Evolutionary conservation across 2,329 filamentous ascomycete genomes (phyloP).

Genomic region (Colletotrichum cuscutae): DNA sequence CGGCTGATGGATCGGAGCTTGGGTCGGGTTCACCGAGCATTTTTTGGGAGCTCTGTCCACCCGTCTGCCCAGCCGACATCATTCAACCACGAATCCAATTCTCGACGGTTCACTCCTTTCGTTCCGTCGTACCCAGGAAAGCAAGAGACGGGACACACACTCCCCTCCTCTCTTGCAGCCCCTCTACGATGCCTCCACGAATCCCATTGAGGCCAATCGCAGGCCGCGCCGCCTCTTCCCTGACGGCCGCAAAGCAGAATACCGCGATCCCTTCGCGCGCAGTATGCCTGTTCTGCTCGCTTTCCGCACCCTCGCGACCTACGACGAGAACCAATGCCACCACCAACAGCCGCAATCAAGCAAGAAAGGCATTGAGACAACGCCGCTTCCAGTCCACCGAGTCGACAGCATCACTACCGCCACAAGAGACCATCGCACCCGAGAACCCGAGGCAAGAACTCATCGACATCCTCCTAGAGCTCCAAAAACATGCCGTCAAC

Average conservation of each 20-base stretch:
- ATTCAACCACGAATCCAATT: neutral
- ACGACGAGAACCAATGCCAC: neutral
- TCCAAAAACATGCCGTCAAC: conserved; percentile 70
- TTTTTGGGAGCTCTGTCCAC: conserved; percentile 31
- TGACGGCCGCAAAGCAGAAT: conserved; percentile 7
- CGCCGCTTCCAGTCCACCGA: conserved; percentile 27
- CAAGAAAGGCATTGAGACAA: neutral
- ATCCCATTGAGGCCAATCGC: conserved; percentile 42
- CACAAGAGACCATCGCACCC: conserved; percentile 9
- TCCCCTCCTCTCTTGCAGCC: neutral
- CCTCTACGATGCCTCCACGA: conserved; percentile 42
- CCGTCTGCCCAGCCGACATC: neutral
- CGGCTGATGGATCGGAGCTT: conserved; percentile 17
- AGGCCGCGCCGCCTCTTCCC: conserved; percentile 33
- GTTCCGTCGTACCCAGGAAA: neutral
- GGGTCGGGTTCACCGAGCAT: conserved; percentile 1
- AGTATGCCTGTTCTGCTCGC: conserved; percentile 37
- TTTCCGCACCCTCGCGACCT: conserved; percentile 13
- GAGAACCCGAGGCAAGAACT: conserved; percentile 62
- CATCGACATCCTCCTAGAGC: conserved; percentile 65
- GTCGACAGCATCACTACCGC: neutral
- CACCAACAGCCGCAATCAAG: neutral
- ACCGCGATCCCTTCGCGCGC: conserved; percentile 25
- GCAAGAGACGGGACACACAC: neutral
- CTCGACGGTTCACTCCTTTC: neutral